Conservation (phyloP, 306 rosid genomes). For the Inga oerstediana region DNA sequence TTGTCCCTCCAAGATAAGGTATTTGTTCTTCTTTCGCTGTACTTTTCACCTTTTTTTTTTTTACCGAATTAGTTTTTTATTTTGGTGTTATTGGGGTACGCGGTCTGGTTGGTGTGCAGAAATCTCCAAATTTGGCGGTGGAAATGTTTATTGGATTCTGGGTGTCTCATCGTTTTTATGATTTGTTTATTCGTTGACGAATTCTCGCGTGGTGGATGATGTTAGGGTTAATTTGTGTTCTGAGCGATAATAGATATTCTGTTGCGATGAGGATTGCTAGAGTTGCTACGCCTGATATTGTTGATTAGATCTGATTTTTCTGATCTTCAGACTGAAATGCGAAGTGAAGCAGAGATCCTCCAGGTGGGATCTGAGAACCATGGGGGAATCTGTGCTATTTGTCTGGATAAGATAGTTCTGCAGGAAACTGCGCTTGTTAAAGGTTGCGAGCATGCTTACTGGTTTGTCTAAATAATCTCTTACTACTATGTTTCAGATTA, state of each 20-base stretch:
- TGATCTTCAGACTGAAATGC: conserved; percentile 50
- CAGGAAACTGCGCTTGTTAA: conserved; percentile 80
- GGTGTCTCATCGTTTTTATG: not conserved
- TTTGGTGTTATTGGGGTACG: not conserved
- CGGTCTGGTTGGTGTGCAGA: not conserved
- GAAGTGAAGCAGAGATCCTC: conserved; percentile 32
- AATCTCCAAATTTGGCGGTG: not conserved
- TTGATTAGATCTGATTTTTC: conserved; percentile 15
- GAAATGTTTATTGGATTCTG: not conserved
- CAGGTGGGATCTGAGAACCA: conserved; percentile 45
- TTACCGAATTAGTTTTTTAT: not conserved
- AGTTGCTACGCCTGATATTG: not conserved
- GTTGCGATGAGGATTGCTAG: not conserved
- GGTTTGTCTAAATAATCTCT: conserved; percentile 58
- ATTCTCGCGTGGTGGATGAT: not conserved
- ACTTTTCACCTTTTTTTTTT: not conserved
- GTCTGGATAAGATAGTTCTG: conserved; percentile 64
- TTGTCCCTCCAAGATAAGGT: conserved; percentile 43
- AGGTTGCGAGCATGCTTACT: conserved; percentile 87
- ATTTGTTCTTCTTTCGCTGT: not conserved
- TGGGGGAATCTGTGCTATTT: conserved; percentile 65
- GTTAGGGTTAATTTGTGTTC: not conserved
- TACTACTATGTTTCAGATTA: not conserved
- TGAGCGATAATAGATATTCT: not conserved
- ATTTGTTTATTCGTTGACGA: not conserved